Percentiles rank a stretch among this genome's conserved stretches.
phyloP scores from a whole-genome alignment of 208 protist species.

The Crithidia expoeki region DNA sequence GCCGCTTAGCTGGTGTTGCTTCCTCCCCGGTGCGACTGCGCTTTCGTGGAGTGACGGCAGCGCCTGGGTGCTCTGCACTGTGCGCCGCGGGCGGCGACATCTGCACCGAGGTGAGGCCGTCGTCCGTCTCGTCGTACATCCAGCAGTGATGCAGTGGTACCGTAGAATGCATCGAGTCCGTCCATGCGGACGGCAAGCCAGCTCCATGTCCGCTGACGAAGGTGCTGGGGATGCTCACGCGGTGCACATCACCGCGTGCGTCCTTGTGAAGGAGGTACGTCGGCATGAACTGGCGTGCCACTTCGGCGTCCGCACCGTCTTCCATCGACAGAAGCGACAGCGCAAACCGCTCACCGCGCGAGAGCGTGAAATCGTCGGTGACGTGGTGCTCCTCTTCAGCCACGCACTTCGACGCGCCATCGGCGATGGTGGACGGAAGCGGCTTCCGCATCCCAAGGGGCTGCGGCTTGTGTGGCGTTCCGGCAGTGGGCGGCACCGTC shows the following conservation, averaged over 20 bases:
- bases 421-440: background rate
- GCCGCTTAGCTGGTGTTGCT: background rate
- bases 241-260: background rate
- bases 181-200: too few species aligned
- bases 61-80: conserved; percentile 5
- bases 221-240: background rate
- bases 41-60: background rate
- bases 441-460: conserved; percentile 1
- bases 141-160: conserved; percentile 12
- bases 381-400: background rate
- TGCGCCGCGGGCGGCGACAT: conserved; percentile 28
- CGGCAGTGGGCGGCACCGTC: background rate
- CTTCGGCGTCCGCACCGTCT: background rate
- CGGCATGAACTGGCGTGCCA: background rate
- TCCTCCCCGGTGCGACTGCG: background rate
- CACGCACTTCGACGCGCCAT: background rate
- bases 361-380: conserved; percentile 24
- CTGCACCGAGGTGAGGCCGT: conserved; percentile 11
- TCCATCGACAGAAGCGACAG: conserved; percentile 42
- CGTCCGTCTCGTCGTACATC: conserved; percentile 21
- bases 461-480: background rate
- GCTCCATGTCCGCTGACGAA: background rate
- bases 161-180: background rate
- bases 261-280: conserved; percentile 19
- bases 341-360: conserved; percentile 35